Conservation (phyloP, 108 stramenopile species). For the Seminavis robusta region DNA sequence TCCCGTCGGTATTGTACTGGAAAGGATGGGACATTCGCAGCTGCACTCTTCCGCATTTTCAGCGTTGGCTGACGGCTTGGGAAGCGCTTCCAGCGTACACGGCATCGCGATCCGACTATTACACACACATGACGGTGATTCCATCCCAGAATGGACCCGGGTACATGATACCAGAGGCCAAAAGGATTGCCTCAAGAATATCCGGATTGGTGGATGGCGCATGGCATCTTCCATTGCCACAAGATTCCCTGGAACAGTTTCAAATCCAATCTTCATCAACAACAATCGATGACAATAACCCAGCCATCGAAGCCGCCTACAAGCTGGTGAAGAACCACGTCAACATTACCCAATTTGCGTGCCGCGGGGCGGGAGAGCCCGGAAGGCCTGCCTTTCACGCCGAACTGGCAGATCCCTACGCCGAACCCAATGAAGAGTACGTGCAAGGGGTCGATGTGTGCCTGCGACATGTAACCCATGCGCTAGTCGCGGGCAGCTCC, state of each 20-base stretch:
- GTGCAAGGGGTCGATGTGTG: conserved; percentile 38
- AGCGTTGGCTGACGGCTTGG: too few relatives aligned
- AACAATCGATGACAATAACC: conserved; percentile 44
- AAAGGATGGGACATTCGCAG: too few relatives aligned
- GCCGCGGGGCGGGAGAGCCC: conserved; percentile 50
- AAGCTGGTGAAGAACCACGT: conserved; percentile 47
- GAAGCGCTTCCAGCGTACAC: too few relatives aligned
- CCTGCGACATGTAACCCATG: conserved; percentile 34
- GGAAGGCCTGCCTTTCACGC: conserved; percentile 63
- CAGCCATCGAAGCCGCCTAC: conserved; percentile 54
- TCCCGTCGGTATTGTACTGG: too few relatives aligned
- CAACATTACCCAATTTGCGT: conserved; percentile 59
- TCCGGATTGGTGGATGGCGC: conserved; percentile 14
- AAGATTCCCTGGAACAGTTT: conserved; percentile 49
- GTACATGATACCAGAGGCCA: too few relatives aligned
- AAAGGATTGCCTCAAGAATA: too few relatives aligned
- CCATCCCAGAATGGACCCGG: too few relatives aligned
- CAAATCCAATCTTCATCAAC: conserved; percentile 15
- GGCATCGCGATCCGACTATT: too few relatives aligned
- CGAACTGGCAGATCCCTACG: conserved; percentile 69
- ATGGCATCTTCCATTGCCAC: conserved; percentile 39
- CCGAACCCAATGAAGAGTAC: conserved; percentile 33
- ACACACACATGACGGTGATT: too few relatives aligned
- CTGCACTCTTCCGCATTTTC: too few relatives aligned
- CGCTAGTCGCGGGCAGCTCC: conserved; percentile 36